Evolutionary conservation across 2,329 filamentous ascomycete species (phyloP), one percentile per base, ranked within the genome.

Genomic region (Colletotrichum orbiculare): DNA sequence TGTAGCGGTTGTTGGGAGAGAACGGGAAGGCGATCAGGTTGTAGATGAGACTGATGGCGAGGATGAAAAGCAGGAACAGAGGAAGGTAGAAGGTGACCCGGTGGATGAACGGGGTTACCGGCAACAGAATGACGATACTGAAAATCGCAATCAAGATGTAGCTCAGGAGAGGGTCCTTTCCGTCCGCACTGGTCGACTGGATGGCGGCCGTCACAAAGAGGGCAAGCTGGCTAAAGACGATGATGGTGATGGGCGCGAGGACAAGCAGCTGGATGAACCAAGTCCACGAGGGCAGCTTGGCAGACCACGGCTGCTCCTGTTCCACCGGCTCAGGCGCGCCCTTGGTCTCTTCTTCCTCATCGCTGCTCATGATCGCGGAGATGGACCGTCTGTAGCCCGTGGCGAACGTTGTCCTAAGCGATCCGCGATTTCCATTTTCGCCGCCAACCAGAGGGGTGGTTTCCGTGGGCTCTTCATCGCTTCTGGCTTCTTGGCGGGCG

Each of bases 21-120:
- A 98, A 98, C 0, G 96, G 96, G 76, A 97, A 97, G 2, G 92
- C 92, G 2, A 87, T 79, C 5, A 97, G 85, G 73, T 96, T 97
- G 81, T 97, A 98, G 60, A 94, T 85, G 35, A 96, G 79, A 37
- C 84, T 92, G 33, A 87, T 73, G 67, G 94, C 92, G 11, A 65
- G 43, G 8, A 97, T 80, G 11, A 90, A 74, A 35, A 96, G 82
- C 13, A 97, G 77, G 71, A 97, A 89, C 0, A 90, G 80, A 0
- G 96, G 94, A 4, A 98, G 76, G 65, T 97, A 93, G 73, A 91
- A 91, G 1, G 90, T 93, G 68, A 96, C 88, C 47, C 95, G 90
- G 75, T 98, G 94, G 45, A 97, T 84, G 74, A 97, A 97, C 0
- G 96, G 96, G 0, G 89, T 86, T 3, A 93, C 76, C 0, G 96